Conservation (phyloP, 2,329 filamentous ascomycete genomes). For the Curvularia hawaiiensis region DNA sequence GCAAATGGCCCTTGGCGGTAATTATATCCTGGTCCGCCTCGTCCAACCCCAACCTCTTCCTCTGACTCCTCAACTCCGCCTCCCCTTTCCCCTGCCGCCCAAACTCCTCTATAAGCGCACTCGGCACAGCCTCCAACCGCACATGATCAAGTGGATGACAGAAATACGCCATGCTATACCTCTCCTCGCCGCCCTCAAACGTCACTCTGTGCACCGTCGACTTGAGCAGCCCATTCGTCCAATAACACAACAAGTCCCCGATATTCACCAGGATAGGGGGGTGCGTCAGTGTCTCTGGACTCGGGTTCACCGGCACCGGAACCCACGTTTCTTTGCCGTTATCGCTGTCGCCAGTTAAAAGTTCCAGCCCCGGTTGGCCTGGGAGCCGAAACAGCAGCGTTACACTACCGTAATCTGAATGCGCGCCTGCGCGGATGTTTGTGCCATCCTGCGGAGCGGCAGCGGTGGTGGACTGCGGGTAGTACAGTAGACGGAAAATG, state of each 20-base stretch:
- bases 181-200: slow-evolving; percentile 59
- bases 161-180: slow-evolving; percentile 67
- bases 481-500: slow-evolving; percentile 61
- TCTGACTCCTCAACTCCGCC: slow-evolving; percentile 43
- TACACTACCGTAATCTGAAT: slow-evolving; percentile 80
- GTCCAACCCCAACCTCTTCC: slow-evolving; percentile 51
- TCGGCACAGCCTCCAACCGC: slow-evolving; percentile 61
- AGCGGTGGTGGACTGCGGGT: slow-evolving; percentile 37
- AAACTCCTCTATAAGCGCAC: slow-evolving; percentile 53
- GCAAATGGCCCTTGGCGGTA: slow-evolving; percentile 65
- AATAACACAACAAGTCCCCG: slow-evolving; percentile 77
- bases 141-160: slow-evolving; percentile 65
- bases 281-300: slow-evolving; percentile 66
- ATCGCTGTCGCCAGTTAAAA: slow-evolving; percentile 63
- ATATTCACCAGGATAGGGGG: slow-evolving; percentile 64
- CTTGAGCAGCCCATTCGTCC: slow-evolving; percentile 87
- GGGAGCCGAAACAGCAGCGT: slow-evolving; percentile 82
- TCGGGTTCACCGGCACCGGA: slow-evolving; percentile 52
- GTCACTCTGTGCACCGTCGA: slow-evolving; percentile 90
- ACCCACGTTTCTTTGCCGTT: slow-evolving; percentile 52
- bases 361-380: slow-evolving; percentile 85
- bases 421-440: slow-evolving; percentile 86
- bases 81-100: slow-evolving; percentile 32
- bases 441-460: slow-evolving; percentile 31
- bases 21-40: slow-evolving; percentile 50